A percentile compares a stretch with the other conserved stretches of the same genome.
Conservation (phyloP, 1,284 basidiomycete genomes). For the Apiotrichum gracile region DNA sequence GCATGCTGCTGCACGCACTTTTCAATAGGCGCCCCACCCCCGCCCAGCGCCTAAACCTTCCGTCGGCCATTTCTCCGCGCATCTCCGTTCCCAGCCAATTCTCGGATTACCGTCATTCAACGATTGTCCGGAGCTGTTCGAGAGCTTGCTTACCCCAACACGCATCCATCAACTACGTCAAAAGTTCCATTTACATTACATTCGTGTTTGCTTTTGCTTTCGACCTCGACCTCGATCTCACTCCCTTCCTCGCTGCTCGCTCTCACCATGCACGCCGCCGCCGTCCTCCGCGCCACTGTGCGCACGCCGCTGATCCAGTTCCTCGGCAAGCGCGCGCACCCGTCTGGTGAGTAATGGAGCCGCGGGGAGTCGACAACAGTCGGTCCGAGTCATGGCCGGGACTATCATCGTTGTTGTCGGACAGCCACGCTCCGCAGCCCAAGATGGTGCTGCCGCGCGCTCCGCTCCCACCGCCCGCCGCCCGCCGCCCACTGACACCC, state of each 20-base stretch:
- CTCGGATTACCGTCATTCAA: not conserved
- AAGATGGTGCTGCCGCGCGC: too few relatives aligned
- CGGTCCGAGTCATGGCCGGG: too few relatives aligned
- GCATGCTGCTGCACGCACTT: not conserved
- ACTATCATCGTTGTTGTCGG: too few relatives aligned
- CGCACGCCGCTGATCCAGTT: slow-evolving; percentile 69
- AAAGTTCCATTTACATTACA: not conserved
- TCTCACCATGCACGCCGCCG: slow-evolving; percentile 27
- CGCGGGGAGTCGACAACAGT: too few relatives aligned
- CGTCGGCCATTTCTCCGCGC: not conserved
- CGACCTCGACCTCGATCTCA: not conserved
- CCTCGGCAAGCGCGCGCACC: slow-evolving; percentile 62
- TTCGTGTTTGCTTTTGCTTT: not conserved
- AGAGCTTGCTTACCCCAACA: too few relatives aligned
- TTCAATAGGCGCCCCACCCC: not conserved
- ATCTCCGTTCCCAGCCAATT: not conserved
- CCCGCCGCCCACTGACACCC: slow-evolving; percentile 9
- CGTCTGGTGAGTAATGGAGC: slow-evolving; percentile 53
- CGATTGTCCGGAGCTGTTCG: not conserved
- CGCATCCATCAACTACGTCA: not conserved
- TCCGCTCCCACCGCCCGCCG: not conserved
- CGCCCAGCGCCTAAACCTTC: too few relatives aligned
- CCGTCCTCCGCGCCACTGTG: slow-evolving; percentile 19
- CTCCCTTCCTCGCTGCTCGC: not conserved
- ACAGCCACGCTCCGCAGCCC: too few relatives aligned